Conservation (phyloP, 2,329 filamentous ascomycete species). For the Pseudocercospora ulei region DNA sequence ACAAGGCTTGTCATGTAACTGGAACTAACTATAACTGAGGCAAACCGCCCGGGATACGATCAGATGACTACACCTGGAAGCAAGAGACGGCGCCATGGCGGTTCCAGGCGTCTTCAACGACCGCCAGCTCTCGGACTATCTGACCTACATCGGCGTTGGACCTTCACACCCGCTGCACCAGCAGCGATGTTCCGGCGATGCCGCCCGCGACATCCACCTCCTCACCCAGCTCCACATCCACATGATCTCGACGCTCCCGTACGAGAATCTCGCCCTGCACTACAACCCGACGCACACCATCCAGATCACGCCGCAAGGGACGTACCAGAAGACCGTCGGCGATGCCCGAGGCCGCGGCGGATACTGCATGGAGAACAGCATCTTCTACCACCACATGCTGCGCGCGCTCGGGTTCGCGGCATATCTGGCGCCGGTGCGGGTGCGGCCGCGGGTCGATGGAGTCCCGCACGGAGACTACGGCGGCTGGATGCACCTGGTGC, state of each 20-base stretch:
- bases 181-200: constrained; percentile 11
- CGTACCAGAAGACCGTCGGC: constrained; percentile 45
- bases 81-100: background rate
- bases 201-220: constrained; percentile 12
- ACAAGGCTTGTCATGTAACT: no score
- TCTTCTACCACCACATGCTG: constrained; percentile 45
- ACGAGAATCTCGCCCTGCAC: constrained; percentile 50
- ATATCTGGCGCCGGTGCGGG: constrained; percentile 35
- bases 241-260: constrained; percentile 42
- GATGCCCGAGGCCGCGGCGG: constrained; percentile 43
- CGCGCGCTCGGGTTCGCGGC: constrained; percentile 43
- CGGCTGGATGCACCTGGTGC: constrained; percentile 36
- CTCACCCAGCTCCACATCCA: constrained; percentile 18
- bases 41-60: no score
- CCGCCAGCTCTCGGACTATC: background rate
- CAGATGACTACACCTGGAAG: no score
- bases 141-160: constrained; percentile 4
- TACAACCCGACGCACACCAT: constrained; percentile 43
- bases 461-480: constrained; percentile 21
- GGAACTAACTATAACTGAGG: no score
- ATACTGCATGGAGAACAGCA: constrained; percentile 53
- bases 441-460: constrained; percentile 19
- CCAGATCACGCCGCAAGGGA: constrained; percentile 41
- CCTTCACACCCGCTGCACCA: constrained; percentile 4
- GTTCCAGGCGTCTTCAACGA: background rate